phyloP scores from a whole-genome alignment of 192 early-diverging fungal species.

The Funneliformis mosseae region DNA sequence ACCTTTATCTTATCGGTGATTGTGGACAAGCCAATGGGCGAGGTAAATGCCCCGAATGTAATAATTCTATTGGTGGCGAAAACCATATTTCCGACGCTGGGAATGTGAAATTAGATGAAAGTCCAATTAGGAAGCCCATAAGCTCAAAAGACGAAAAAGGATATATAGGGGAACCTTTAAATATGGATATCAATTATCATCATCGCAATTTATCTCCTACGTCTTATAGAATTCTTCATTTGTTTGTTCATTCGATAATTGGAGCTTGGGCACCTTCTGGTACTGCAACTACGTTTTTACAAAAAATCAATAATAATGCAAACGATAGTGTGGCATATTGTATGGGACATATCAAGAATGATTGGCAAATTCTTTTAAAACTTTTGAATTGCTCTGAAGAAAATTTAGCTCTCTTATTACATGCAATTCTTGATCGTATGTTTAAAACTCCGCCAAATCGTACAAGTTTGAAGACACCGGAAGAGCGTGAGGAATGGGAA shows the following conservation, averaged over 20 bases:
- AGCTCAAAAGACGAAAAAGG: conserved; percentile 1
- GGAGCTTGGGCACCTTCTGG: conserved; percentile 7
- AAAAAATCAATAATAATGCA: neutral
- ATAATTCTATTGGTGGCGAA: neutral
- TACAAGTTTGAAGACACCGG: neutral
- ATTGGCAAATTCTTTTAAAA: conserved; percentile 32
- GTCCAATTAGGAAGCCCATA: neutral
- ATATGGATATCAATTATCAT: neutral
- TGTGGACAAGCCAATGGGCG: conserved; percentile 1
- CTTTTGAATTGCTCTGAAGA: conserved; percentile 31
- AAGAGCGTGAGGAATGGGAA: conserved; percentile 30
- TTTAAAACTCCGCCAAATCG: neutral
- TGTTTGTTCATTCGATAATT: conserved; percentile 36
- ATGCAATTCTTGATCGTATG: conserved; percentile 28
- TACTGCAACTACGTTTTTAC: neutral
- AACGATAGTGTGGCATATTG: conserved; percentile 6
- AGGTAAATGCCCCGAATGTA: conserved; percentile 24
- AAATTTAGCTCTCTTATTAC: conserved; percentile 24
- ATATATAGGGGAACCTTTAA: conserved; percentile 18
- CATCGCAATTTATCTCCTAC: conserved; percentile 24
- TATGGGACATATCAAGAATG: conserved; percentile 27
- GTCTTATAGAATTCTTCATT: conserved; percentile 32
- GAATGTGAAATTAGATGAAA: conserved; percentile 6
- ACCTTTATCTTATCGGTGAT: conserved; percentile 22
- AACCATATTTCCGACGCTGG: neutral